Percentiles rank a stretch among this genome's conserved stretches.
These are phyloP conservation scores for Chlorociboria aeruginascens DNA, from an alignment of 495 filamentous ascomycete species.

Conservation along the genomic window DNA sequence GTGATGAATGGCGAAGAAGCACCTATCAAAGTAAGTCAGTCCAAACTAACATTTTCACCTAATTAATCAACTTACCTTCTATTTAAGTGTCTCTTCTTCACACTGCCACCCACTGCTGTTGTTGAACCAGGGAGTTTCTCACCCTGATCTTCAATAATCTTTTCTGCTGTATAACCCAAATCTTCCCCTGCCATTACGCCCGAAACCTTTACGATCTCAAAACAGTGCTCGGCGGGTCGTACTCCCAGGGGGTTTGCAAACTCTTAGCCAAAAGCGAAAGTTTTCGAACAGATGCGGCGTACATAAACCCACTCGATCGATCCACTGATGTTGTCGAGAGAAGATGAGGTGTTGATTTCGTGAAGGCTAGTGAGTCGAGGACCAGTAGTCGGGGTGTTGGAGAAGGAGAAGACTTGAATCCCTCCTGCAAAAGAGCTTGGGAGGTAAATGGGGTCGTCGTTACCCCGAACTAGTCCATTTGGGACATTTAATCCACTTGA, in stretches of 20 bases:
- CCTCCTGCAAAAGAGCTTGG: constrained; percentile 13
- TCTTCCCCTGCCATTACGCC: too few relatives aligned
- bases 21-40: too few relatives aligned
- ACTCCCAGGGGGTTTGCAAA: constrained; percentile 2
- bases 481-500: constrained; percentile 16
- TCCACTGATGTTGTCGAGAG: constrained; percentile 30
- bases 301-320: constrained; percentile 23
- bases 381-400: constrained; percentile 4
- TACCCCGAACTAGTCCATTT: constrained; percentile 24
- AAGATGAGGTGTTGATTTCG: constrained; percentile 18
- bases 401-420: constrained; percentile 20
- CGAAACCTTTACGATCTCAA: constrained; percentile 3
- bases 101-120: too few relatives aligned
- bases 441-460: constrained; percentile 25
- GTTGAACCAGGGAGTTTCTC: too few relatives aligned
- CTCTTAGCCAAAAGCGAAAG: constrained; percentile 1
- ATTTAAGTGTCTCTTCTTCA: too few relatives aligned
- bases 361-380: constrained; percentile 13
- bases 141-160: constrained; percentile 13
- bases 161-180: too few relatives aligned
- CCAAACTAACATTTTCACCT: too few relatives aligned
- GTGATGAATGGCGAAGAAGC: too few relatives aligned
- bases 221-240: constrained; percentile 4
- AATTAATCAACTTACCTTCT: too few relatives aligned
- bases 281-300: constrained; percentile 23